These are phyloP conservation scores for Phytophthora macrochlamydospora DNA, from an alignment of 352 stramenopile species.

Conservation along the genomic window DNA sequence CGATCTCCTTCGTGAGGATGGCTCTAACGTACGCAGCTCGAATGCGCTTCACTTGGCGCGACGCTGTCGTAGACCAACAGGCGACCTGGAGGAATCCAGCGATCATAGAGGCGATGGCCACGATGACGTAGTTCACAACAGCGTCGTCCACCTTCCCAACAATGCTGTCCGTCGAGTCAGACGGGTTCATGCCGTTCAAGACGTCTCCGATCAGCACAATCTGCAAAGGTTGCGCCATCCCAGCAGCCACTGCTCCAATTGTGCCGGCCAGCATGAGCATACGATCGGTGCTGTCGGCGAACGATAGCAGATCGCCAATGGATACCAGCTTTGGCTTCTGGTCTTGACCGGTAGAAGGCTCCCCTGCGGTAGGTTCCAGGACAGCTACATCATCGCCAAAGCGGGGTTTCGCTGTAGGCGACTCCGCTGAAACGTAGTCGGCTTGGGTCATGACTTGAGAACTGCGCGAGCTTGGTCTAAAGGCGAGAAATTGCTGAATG, in stretches of 20 bases:
- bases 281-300: slow-evolving; percentile 39
- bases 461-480: not conserved
- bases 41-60: slow-evolving; percentile 43
- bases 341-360: not conserved
- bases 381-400: not conserved
- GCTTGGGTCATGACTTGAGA: not conserved
- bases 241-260: slow-evolving; percentile 31
- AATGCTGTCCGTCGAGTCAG: slow-evolving; percentile 1
- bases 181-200: slow-evolving; percentile 56
- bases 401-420: not conserved
- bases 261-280: slow-evolving; percentile 46
- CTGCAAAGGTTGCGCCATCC: slow-evolving; percentile 47
- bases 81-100: slow-evolving; percentile 43
- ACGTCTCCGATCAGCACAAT: slow-evolving; percentile 61
- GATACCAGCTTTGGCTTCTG: not conserved
- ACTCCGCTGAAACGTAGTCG: not conserved
- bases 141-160: slow-evolving; percentile 22
- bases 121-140: slow-evolving; percentile 39
- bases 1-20: slow-evolving; percentile 45
- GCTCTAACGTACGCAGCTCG: slow-evolving; percentile 33
- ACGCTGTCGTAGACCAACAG: slow-evolving; percentile 46
- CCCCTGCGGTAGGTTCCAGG: not conserved
- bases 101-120: slow-evolving; percentile 36
- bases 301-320: not conserved
- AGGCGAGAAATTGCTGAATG: not conserved